Base-by-base conservation (phyloP, 129 eudicot species). In the Saposhnikovia divaricata region DNA sequence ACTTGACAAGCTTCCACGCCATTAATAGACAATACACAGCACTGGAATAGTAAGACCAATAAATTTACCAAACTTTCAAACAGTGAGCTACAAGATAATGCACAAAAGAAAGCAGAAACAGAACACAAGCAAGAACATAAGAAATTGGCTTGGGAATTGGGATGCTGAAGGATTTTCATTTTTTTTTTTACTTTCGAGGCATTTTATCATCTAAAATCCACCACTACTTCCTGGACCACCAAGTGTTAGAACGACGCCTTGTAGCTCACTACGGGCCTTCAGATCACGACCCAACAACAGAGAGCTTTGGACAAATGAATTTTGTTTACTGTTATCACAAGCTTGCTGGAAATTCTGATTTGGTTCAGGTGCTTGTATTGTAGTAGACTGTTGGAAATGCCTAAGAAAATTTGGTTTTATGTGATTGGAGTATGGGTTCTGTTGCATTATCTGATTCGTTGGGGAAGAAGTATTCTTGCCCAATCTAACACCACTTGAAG, bases 161-260 rank as follows among this genome's bases (percentile, higher is more conserved):
- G 69, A 61, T 59, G 9, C 66, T 23, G 66, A 59, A 59, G 66
- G 1, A 59, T 61, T 61, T 61, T 10, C 69, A 61, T n/a, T 61
- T 21, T 10, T n/a, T n/a, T 0, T 34, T 34, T 31, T 11, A 46
- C 50, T 10, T 46, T 11, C 0, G 15, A 46, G 50, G 1, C 4
- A 46, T 11, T 10, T 14, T 46, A 2, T 46, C 40, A 31, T 28
- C 73, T 68, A 68, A 7, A 34, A 68, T 42, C 79, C 79, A 3
- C n/a, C 77, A 63, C 39, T 84, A 78, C 87, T 85, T 45, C 87
- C 96, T 6, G 97, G 96, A 79, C 91, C 92, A 50, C 95, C 97
- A 57, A 95, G 88, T 72, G 97, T 86, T n/a, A 95, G 87, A 75
- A 92, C 95, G 53, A 95, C 97, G 39, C 96, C 97, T 80, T 89